Evolutionary conservation across 345 rosid species (phyloP).

Genomic region (Brassica rapa): DNA sequence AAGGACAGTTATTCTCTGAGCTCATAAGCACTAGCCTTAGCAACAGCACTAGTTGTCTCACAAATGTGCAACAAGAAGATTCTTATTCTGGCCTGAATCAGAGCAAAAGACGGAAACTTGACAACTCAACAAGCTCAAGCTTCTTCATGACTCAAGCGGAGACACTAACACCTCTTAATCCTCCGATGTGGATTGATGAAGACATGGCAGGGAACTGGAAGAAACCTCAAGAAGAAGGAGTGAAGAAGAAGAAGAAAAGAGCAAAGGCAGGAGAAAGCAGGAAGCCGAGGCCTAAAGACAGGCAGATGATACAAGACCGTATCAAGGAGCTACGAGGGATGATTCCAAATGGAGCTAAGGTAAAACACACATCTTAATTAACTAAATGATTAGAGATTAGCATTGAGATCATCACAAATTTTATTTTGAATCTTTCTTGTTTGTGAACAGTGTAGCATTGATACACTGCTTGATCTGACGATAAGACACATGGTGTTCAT

Average conservation of each 20-base stretch:
- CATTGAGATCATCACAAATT: neutral
- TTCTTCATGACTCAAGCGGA: slow-evolving; percentile 21
- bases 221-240: slow-evolving; percentile 60
- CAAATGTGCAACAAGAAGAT: slow-evolving; percentile 31
- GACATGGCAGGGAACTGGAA: slow-evolving; percentile 45
- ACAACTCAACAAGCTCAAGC: slow-evolving; percentile 41
- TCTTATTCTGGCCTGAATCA: slow-evolving; percentile 12
- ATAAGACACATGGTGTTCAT: slow-evolving; percentile 86
- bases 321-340: slow-evolving; percentile 83
- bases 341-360: slow-evolving; percentile 87
- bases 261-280: slow-evolving; percentile 84
- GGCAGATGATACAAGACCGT: slow-evolving; percentile 94
- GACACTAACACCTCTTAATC: slow-evolving; percentile 31
- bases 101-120: slow-evolving; percentile 55
- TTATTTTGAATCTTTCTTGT: neutral
- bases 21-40: slow-evolving; percentile 70
- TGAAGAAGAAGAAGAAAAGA: slow-evolving; percentile 70
- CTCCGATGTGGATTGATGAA: slow-evolving; percentile 70
- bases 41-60: slow-evolving; percentile 38
- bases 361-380: slow-evolving; percentile 33
- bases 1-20: slow-evolving; percentile 74
- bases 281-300: slow-evolving; percentile 92
- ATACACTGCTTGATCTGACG: slow-evolving; percentile 75
- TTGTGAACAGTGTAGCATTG: slow-evolving; percentile 78
- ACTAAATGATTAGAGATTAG: neutral